Evolutionary conservation across 495 filamentous ascomycete genomes (phyloP).

Genomic region (Penicillium arizonense): DNA sequence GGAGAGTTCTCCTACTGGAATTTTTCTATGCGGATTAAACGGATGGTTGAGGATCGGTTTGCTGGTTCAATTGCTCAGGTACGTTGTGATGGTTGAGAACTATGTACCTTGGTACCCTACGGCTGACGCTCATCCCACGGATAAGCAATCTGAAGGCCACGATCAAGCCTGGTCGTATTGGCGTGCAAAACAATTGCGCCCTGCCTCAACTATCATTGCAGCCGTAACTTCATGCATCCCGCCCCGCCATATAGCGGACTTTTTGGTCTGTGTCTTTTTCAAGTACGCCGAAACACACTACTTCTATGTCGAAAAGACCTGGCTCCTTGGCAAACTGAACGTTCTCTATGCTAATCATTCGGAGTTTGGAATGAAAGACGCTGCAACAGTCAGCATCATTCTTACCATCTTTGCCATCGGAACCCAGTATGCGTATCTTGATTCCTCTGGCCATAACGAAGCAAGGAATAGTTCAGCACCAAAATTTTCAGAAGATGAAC

Average conservation of each 20-base stretch:
- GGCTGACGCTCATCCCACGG: too few species aligned
- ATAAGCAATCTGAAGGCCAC: too few species aligned
- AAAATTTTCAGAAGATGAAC: constrained; percentile 34
- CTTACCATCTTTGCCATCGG: constrained; percentile 41
- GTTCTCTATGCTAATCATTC: constrained; percentile 22
- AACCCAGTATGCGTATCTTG: constrained; percentile 42
- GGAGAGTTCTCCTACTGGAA: constrained; percentile 44
- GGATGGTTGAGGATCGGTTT: background rate
- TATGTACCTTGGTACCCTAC: too few species aligned
- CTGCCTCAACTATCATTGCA: constrained; percentile 17
- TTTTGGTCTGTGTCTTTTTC: constrained; percentile 35
- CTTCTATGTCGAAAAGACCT: constrained; percentile 31
- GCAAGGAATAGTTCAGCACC: background rate
- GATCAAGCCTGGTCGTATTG: too few species aligned
- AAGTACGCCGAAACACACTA: constrained; percentile 38
- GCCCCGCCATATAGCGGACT: constrained; percentile 36
- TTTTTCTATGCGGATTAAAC: constrained; percentile 38
- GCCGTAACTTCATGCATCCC: constrained; percentile 32
- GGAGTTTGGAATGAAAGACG: constrained; percentile 23
- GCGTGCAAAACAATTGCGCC: constrained; percentile 28
- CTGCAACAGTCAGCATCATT: constrained; percentile 30
- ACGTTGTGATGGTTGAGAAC: too few species aligned
- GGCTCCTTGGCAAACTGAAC: constrained; percentile 28
- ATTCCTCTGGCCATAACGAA: constrained; percentile 13
- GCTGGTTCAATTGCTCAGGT: too few species aligned